Evolutionary conservation across 495 filamentous ascomycete species (phyloP).

Genomic region (Hyaloscypha bicolor): DNA sequence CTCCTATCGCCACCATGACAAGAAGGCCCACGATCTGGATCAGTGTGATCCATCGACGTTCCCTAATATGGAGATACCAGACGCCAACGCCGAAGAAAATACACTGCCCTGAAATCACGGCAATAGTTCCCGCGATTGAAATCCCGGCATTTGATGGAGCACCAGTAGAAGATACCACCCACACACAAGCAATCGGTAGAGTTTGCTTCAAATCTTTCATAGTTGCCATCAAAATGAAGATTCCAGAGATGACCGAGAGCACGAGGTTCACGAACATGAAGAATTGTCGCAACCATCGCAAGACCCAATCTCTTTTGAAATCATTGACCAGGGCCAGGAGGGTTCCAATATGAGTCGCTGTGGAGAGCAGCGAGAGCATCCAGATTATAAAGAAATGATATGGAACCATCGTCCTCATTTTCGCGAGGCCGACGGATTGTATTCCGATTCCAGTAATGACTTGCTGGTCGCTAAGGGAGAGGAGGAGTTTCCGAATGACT

Average conservation of each 20-base stretch:
- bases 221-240: conserved; percentile 50
- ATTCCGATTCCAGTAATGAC: conserved; percentile 63
- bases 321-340: conserved; percentile 59
- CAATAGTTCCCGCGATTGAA: conserved; percentile 53
- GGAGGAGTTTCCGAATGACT: conserved; percentile 58
- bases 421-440: conserved; percentile 54
- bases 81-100: conserved; percentile 52
- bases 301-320: conserved; percentile 62
- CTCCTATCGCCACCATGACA: conserved; percentile 49
- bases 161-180: conserved; percentile 35
- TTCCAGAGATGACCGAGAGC: conserved; percentile 49
- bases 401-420: conserved; percentile 49
- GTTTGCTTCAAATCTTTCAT: conserved; percentile 45
- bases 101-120: conserved; percentile 50
- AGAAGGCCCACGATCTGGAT: conserved; percentile 50
- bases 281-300: conserved; percentile 60
- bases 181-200: conserved; percentile 57
- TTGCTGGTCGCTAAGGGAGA: conserved; percentile 61
- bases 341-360: conserved; percentile 57
- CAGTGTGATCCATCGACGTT: conserved; percentile 46
- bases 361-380: conserved; percentile 60
- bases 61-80: conserved; percentile 56
- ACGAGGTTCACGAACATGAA: conserved; percentile 61
- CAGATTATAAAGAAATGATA: conserved; percentile 68
- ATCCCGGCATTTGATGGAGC: conserved; percentile 38